Evolutionary conservation across 208 protist species (phyloP), one percentile per base, ranked within the genome.

Genomic region (Leishmania major): DNA sequence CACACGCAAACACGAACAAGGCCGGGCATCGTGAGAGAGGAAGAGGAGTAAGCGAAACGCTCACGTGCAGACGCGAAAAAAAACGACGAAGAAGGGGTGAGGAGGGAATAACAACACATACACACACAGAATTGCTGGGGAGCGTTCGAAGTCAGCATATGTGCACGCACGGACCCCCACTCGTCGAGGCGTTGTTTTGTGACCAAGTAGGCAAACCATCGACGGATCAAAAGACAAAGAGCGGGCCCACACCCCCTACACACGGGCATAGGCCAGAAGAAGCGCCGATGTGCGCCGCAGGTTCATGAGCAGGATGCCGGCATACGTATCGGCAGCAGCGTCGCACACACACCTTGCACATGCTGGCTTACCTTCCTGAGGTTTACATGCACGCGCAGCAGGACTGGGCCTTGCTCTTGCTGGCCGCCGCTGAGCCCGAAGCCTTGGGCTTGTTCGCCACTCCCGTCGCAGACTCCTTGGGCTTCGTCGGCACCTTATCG

Each of bases 371-470:
- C 47, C 25, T 22, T n/a, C 31, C 59, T 13, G 3, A 70, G 28
- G 4, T 6, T 71, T 77, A 84, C 81, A 84, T 84, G 76, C 81
- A 84, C 51, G 43, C 75, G 28, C 81, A 84, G 81, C 75, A 84
- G 2, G 81, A 80, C 77, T 78, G 78, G 28, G 2, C 45, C 82
- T 71, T 81, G 57, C 51, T 28, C 49, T 78, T 78, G 25, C 62
- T 79, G 11, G 67, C 11, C 40, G 67, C 7, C 25, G 67, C 37
- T 13, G 51, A 55, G 15, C 13, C 15, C 51, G 5, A 55, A 55
- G 51, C 3, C 51, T 55, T 55, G 15, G 51, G 51, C 51, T 55
- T 55, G 15, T 55, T 55, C 51, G 3, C 51, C 51, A 19, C 10
- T 11, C 15, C 74, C 77, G 51, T n/a, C 0, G 53, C 22, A n/a